Evolutionary conservation across 306 rosid genomes (phyloP).

Genomic region (Castanopsis chinensis): DNA sequence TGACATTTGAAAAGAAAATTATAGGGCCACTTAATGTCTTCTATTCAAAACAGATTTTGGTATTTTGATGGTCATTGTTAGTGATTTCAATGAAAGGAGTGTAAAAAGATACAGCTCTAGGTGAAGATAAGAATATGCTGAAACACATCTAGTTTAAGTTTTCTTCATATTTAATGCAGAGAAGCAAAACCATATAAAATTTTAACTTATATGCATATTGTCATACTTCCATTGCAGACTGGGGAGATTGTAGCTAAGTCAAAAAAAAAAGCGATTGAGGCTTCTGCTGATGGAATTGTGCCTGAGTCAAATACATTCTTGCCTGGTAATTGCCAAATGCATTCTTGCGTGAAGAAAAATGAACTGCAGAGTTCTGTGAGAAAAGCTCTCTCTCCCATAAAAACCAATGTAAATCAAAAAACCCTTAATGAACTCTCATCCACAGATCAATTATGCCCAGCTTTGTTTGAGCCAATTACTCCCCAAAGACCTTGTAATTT

Average conservation of each 20-base stretch:
- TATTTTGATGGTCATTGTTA: slow-evolving; percentile 3
- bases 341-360: slow-evolving; percentile 26
- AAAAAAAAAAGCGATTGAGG: slow-evolving; percentile 22
- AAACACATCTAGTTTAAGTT: neutral
- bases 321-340: slow-evolving; percentile 40
- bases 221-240: slow-evolving; percentile 32
- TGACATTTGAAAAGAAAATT: too few species aligned
- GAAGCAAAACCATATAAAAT: neutral
- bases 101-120: neutral
- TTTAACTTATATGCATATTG: neutral
- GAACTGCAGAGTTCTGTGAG: slow-evolving; percentile 44
- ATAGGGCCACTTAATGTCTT: too few species aligned
- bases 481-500: slow-evolving; percentile 41
- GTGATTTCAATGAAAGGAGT: neutral
- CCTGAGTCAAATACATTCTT: slow-evolving; percentile 26
- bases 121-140: neutral
- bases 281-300: slow-evolving; percentile 25
- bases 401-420: slow-evolving; percentile 38
- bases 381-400: slow-evolving; percentile 67
- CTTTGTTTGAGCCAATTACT: slow-evolving; percentile 28
- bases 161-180: neutral
- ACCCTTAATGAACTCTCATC: slow-evolving; percentile 23
- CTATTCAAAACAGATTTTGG: neutral
- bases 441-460: slow-evolving; percentile 12
- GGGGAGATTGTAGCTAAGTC: slow-evolving; percentile 20